Base-by-base conservation (phyloP, 164 flowering plant species). In the Umbellularia californica region DNA sequence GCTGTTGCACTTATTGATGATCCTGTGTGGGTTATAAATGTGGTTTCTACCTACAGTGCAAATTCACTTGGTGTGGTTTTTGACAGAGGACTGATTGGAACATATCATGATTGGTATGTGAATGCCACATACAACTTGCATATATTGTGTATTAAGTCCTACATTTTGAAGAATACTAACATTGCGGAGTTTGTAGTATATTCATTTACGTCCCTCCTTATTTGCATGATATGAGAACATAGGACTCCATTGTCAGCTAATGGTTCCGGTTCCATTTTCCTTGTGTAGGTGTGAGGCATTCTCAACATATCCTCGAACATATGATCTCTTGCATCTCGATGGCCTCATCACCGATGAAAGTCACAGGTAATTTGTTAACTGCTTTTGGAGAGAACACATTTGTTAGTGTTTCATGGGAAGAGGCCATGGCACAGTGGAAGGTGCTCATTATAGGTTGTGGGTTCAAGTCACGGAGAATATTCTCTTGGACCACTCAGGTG, bases 1-100 rank as follows among this genome's bases (percentile, higher is more conserved):
- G 99, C 99, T 68, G 96, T 98, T 3, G 89, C 95, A 47, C 35
- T 92, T 77, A 75, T 87, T 35, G 84, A 84, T 68, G 89, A 86
- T 87, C 99, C 98, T 17, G 60, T 94, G 71, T 95, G 99, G 99
- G 97, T 94, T 65, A 95, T 95, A 98, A 95, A 95, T 72, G 98
- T 91, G 19, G 95, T 93, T 68, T 95, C 99, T 72, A 92, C 99
- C 58, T 92, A 95, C 75, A 86, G 90, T 72, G 77, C 89, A 17
- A 94, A 91, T 75, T 83, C 99, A 3, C 89, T 95, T 7, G 78
- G 94, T 5, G 95, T 92, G 77, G 95, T 94, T 41, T 95, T 78
- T 64, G 98, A 95, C 74, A 84, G 99, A 65, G 99, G 99, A n/a
- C 89, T 93, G 68, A 88, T 95, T 64, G 99, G 99, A 62, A 86